Base-by-base conservation (phyloP, 164 flowering plant species). In the Umbellularia californica region DNA sequence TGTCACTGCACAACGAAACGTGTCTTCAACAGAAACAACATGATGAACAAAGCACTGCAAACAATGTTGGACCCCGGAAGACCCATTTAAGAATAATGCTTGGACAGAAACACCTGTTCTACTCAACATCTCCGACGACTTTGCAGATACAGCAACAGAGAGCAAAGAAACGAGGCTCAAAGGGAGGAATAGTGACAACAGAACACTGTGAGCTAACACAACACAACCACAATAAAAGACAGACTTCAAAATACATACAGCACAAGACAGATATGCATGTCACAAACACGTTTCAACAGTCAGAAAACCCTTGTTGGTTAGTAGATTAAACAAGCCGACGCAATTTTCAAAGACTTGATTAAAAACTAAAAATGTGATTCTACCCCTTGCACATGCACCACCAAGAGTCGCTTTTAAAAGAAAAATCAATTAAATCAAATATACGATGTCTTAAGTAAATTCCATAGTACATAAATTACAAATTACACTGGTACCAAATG, bases 401-500 rank as follows among this genome's bases (percentile, higher is more conserved):
- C n/a, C 60, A 55, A 55, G 60, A 15, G 20, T 15, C n/a, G 60
- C 60, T 15, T 27, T 79, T 65, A 63, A 20, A 74, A 74, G 83
- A 87, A 85, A 79, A 88, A 90, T 87, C 84, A 91, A 88, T 81
- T 80, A 90, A 88, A 84, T 79, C 47, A 41, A 76, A 86, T 82
- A 76, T 84, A 80, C 70, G 79, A 81, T 83, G 79, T 92, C 82
- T 55, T 80, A 85, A 82, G 79, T 83, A 85, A 80, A 76, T 76
- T 86, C 79, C 79, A 84, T 84, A 86, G 83, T 89, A 88, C 90
- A 89, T 63, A 82, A 83, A 83, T 80, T 85, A 89, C 92, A 87
- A 79, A 81, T 78, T 76, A 77, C 75, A 77, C 52, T 72, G 82
- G 81, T 76, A 79, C 74, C 58, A 72, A 79, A 78, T 81, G 84